A percentile compares a stretch with the other conserved stretches of the same genome.
phyloP scores from a whole-genome alignment of 2,329 filamentous ascomycete genomes.

The Metarhizium rileyi region DNA sequence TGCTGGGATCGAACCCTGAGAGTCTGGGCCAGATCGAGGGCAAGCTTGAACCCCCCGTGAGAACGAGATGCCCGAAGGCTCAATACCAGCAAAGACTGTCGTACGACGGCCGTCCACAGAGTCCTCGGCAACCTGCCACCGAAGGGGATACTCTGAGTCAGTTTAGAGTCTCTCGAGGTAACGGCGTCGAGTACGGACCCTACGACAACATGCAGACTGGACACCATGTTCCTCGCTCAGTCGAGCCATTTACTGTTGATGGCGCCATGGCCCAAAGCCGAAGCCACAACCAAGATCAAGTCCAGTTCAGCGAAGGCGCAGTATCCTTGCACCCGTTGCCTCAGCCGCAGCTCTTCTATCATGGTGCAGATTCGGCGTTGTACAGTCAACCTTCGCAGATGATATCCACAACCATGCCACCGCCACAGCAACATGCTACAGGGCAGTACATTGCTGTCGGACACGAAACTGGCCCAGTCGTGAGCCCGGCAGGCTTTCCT shows the following conservation, averaged over 20 bases:
- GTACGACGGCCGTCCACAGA: not conserved
- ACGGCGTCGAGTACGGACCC: not conserved
- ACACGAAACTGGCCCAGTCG: not conserved
- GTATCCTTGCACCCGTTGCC: conserved; percentile 1
- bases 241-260: conserved; percentile 1
- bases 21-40: not conserved
- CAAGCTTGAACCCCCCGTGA: conserved; percentile 7
- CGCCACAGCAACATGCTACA: conserved; percentile 1
- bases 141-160: not conserved
- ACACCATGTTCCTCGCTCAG: conserved; percentile 4
- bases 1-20: conserved; percentile 20
- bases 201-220: conserved; percentile 1
- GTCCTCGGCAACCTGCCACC: not conserved
- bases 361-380: conserved; percentile 1
- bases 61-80: conserved; percentile 5
- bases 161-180: not conserved
- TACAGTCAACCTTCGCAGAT: conserved; percentile 1
- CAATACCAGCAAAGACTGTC: not conserved
- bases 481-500: conserved; percentile 1
- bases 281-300: not conserved
- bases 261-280: not conserved
- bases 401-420: conserved; percentile 3
- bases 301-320: conserved; percentile 1
- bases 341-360: conserved; percentile 5
- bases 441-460: conserved; percentile 1